Evolutionary conservation across 176 grass and related monocot genomes (phyloP), one percentile per base, ranked within the genome.

Genomic region (Melocanna baccifera): DNA sequence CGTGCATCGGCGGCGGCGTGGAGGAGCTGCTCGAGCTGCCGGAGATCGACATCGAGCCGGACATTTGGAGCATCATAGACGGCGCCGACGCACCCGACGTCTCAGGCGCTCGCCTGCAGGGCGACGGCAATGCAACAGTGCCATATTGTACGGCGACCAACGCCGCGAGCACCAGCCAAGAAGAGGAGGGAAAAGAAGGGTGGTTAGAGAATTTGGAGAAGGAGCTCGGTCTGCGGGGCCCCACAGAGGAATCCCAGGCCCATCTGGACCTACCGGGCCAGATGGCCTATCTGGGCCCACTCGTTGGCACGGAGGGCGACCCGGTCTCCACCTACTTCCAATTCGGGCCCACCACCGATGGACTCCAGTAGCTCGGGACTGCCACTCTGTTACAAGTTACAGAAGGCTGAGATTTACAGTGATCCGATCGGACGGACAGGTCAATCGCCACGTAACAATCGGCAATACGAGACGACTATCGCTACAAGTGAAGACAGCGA

Each of bases 201-300:
- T 97, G 91, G 94, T 43, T 97, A 67, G 71, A 91, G 69, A 63
- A 89, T 80, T 83, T 97, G 68, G 94, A 92, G 85, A 89, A 90
- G 80, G 94, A 94, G 69, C 87, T 94, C 40, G 91, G 94, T 22
- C 86, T 94, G 80, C 84, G 84, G 85, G 91, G 43, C 5, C 37
- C 81, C 46, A 1, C 20, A 4, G 84, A 82, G 67, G 85, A 89
- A 53, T 75, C 47, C 12, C 59, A 86, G 71, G 43, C 77, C 59
- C 26, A 71, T 9, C 9, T 12, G 78, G 85, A 32, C 76, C 81
- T 71, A 76, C 34, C 8, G 0, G 41, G 40, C 22, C 83, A 86
- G 9, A 57, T 58, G 7, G 39, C 29, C 15, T 62, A 46, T 14
- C 5, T 12, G 9, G 62, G 43, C 77, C 70, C 70, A 81, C 51